Evolutionary conservation across 2,329 filamentous ascomycete species (phyloP), one percentile per base, ranked within the genome.

Genomic region (Westerdykella ornata): DNA sequence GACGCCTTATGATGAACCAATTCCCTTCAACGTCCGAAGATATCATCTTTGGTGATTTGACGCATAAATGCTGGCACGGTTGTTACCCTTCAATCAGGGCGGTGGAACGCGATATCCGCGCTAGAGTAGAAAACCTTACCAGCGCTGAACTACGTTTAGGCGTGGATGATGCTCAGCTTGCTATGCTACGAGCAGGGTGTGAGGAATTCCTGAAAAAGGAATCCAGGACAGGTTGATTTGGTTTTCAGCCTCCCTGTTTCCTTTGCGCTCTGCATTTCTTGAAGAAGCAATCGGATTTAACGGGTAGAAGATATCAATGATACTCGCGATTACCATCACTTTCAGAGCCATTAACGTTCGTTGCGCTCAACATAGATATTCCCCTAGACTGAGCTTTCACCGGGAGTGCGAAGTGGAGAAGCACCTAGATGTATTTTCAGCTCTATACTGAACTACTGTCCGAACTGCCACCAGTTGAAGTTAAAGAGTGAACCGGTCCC

Each of bases 371-470:
- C 8, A 4, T 26, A 8, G 7, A 9, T 8, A 26, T 26, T 3
- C 22, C 22, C 7, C 7, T 26, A 11, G 8, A 26, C 12, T 26
- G 22, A 2, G 22, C 8, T 9, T 26, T 26, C 9, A 2, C 12
- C 4, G 22, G 3, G 7, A 26, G 7, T 11, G 22, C 22, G 22
- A 26, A 26, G 7, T 3, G 7, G 22, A 26, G 3, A 26, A 26
- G n/a, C n/a, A n/a, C 22, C 8, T 26, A 8, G 22, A 26, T 26
- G 22, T 11, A 26, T 26, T 26, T 11, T 26, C 3, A 11, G 22
- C 22, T 26, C 22, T 26, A 26, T 26, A 26, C 3, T 26, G 8
- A 26, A 26, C 30, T 33, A 33, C 14, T 86, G 92, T 62, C 74
- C 90, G 35, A 50, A 50, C 16, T 46, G 39, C 48, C 45, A 50